Percentiles rank a stretch among this genome's conserved stretches.
Evolutionary conservation across 176 grass and related monocot species (phyloP).

Genomic region (Bromus sterilis): DNA sequence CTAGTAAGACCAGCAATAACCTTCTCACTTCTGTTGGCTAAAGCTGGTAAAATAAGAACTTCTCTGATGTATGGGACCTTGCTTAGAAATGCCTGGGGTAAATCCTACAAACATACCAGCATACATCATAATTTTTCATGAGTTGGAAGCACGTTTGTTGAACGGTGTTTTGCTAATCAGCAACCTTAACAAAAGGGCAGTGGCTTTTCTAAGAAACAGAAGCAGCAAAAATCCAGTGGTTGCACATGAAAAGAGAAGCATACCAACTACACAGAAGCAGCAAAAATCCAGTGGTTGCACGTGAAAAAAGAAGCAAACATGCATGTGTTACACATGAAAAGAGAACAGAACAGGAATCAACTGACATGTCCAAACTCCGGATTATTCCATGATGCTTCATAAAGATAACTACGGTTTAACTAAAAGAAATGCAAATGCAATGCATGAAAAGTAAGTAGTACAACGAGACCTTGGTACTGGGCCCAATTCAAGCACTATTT

Average conservation of each 20-base stretch:
- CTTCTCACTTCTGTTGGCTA: slow-evolving; percentile 72
- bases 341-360: not conserved
- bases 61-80: slow-evolving; percentile 89
- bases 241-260: not conserved
- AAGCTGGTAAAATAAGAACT: slow-evolving; percentile 67
- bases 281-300: not conserved
- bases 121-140: not conserved
- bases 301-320: not conserved
- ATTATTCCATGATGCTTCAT: not conserved
- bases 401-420: not conserved
- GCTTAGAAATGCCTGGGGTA: slow-evolving; percentile 70
- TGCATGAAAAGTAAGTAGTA: not conserved
- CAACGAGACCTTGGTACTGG: not conserved
- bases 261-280: slow-evolving; percentile 5
- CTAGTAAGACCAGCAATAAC: slow-evolving; percentile 67
- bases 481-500: not conserved
- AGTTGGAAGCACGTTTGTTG: not conserved
- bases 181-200: not conserved
- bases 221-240: not conserved
- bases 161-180: not conserved
- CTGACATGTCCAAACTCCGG: not conserved
- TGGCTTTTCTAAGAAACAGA: not conserved
- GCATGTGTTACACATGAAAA: slow-evolving; percentile 3
- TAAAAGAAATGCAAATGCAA: not conserved
- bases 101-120: slow-evolving; percentile 45